Conservation (phyloP, 371 early-diverging fungal species). For the Lichtheimia hyalospora region DNA sequence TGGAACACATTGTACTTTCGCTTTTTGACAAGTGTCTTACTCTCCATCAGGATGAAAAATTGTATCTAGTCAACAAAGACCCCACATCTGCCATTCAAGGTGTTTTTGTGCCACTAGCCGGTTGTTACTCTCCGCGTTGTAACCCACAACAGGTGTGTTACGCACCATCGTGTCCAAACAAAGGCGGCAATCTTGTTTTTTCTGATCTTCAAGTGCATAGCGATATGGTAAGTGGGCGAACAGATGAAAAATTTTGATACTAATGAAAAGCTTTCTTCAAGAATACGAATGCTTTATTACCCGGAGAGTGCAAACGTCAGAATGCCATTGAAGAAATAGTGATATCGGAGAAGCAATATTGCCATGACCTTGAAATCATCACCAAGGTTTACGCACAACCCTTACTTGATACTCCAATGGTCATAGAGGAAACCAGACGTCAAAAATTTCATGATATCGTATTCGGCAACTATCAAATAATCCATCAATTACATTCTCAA, state of each 20-base stretch:
- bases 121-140: conserved; percentile 36
- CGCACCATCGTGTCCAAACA: conserved; percentile 35
- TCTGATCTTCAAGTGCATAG: neutral
- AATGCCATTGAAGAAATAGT: conserved; percentile 37
- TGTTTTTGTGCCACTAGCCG: conserved; percentile 27
- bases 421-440: conserved; percentile 16
- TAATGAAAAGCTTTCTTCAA: neutral
- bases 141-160: conserved; percentile 22
- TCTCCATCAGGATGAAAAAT: too few species aligned
- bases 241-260: neutral
- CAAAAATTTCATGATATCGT: conserved; percentile 29
- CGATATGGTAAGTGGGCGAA: neutral
- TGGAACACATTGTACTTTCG: too few species aligned
- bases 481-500: conserved; percentile 20
- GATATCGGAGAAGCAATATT: conserved; percentile 29
- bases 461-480: conserved; percentile 30
- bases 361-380: conserved; percentile 28
- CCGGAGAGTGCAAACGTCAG: conserved; percentile 34
- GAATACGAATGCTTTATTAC: neutral
- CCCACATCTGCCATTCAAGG: conserved; percentile 9
- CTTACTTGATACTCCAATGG: conserved; percentile 12
- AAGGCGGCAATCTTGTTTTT: conserved; percentile 3
- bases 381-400: conserved; percentile 31
- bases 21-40: too few species aligned
- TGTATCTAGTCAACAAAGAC: too few species aligned